Conservation (phyloP, 1,284 basidiomycete species). For the Meira nashicola region DNA sequence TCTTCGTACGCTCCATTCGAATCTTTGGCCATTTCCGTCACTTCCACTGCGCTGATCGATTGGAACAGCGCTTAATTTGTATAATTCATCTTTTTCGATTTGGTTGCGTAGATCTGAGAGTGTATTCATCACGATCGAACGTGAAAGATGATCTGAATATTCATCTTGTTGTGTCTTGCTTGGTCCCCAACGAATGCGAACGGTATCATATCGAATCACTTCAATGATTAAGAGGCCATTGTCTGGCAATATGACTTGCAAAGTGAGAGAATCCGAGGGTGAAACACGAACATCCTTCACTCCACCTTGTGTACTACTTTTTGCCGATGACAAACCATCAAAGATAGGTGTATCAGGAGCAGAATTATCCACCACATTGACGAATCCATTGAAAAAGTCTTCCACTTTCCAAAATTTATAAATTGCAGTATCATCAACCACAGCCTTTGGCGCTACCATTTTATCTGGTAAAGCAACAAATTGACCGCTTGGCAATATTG, state of each 20-base stretch:
- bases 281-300: not conserved
- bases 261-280: not conserved
- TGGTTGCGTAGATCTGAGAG: not conserved
- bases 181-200: conserved; percentile 7
- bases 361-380: not conserved
- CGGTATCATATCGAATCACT: conserved; percentile 7
- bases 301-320: not conserved
- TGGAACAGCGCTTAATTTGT: not conserved
- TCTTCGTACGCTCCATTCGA: conserved; percentile 11
- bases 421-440: not conserved
- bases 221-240: conserved; percentile 1
- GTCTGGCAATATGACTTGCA: conserved; percentile 1
- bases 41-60: not conserved
- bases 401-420: conserved; percentile 12
- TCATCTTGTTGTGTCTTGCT: not conserved
- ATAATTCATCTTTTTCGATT: conserved; percentile 5
- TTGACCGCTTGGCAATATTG: no score
- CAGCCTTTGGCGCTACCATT: no score
- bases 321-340: not conserved
- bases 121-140: conserved; percentile 2
- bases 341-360: not conserved
- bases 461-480: no score
- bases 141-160: not conserved
- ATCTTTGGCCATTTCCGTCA: not conserved
- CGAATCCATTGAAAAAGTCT: conserved; percentile 8